Conservation (phyloP, 805 yeast species). For the Lipomyces yamadae region DNA sequence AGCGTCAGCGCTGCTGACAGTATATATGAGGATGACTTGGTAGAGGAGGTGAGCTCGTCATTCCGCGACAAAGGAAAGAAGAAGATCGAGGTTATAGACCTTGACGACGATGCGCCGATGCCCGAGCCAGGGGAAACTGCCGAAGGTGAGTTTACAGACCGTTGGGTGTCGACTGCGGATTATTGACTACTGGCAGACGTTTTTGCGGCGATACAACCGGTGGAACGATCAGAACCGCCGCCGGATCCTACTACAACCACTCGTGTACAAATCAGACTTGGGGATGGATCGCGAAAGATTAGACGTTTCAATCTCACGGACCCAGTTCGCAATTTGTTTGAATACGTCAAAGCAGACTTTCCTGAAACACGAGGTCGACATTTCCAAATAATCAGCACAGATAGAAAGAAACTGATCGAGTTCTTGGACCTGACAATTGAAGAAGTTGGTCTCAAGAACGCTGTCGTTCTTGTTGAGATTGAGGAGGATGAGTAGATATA, state of each 20-base stretch:
- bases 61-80: conserved; percentile 28
- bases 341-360: conserved; percentile 66
- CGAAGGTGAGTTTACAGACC: not conserved
- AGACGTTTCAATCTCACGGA: conserved; percentile 68
- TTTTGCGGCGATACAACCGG: conserved; percentile 57
- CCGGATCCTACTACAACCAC: conserved; percentile 61
- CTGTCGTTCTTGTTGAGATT: conserved; percentile 73
- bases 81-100: conserved; percentile 41
- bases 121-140: conserved; percentile 8
- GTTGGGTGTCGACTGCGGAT: not conserved
- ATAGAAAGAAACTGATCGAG: conserved; percentile 62
- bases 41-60: conserved; percentile 27
- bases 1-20: conserved; percentile 43
- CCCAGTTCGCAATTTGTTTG: conserved; percentile 63
- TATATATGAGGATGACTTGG: conserved; percentile 20
- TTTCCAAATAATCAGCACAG: conserved; percentile 54
- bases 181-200: conserved; percentile 4
- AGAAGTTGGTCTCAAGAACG: conserved; percentile 80
- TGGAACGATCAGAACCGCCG: conserved; percentile 67
- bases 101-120: conserved; percentile 36
- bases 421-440: conserved; percentile 62
- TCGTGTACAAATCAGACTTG: conserved; percentile 84
- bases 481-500: conserved; percentile 40
- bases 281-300: conserved; percentile 81
- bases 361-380: conserved; percentile 50